A percentile compares a stretch with the other conserved stretches of the same genome.
Conservation (phyloP, 2,329 filamentous ascomycete genomes). For the Plenodomus lindquistii region DNA sequence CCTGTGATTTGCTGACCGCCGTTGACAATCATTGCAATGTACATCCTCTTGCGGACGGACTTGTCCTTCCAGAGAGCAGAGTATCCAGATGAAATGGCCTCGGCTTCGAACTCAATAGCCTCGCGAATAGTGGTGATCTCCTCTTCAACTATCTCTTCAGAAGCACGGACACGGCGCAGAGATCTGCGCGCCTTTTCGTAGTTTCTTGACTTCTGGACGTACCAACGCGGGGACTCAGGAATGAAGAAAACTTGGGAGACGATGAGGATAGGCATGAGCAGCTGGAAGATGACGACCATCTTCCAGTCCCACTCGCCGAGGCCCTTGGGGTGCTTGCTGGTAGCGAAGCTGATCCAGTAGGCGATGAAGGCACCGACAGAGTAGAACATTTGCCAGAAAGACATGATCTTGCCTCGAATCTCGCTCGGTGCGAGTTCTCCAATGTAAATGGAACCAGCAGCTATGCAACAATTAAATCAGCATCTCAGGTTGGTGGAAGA, state of each 20-base stretch:
- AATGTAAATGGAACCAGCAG: slow-evolving; percentile 71
- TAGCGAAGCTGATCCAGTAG: slow-evolving; percentile 66
- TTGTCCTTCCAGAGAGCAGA: slow-evolving; percentile 70
- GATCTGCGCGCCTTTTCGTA: slow-evolving; percentile 63
- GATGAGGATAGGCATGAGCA: slow-evolving; percentile 68
- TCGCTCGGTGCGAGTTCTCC: slow-evolving; percentile 67
- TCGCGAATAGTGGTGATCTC: slow-evolving; percentile 68
- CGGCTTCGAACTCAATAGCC: slow-evolving; percentile 72
- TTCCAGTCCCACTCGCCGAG: slow-evolving; percentile 76
- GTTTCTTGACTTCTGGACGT: slow-evolving; percentile 63
- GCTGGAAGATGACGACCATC: slow-evolving; percentile 73
- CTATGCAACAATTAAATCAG: background rate
- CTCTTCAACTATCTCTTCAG: slow-evolving; percentile 67
- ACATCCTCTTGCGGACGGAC: slow-evolving; percentile 68
- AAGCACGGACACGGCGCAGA: slow-evolving; percentile 64
- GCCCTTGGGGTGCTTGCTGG: slow-evolving; percentile 56
- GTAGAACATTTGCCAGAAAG: slow-evolving; percentile 71
- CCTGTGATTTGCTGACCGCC: slow-evolving; percentile 73
- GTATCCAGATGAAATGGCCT: slow-evolving; percentile 67
- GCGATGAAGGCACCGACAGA: slow-evolving; percentile 67
- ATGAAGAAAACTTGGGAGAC: slow-evolving; percentile 63
- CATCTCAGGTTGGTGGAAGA: background rate
- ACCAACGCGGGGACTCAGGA: slow-evolving; percentile 71
- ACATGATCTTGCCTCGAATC: slow-evolving; percentile 70
- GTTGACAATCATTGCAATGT: slow-evolving; percentile 68